Base-by-base conservation (phyloP, 2,329 filamentous ascomycete genomes). In the Emydomyces testavorans region DNA sequence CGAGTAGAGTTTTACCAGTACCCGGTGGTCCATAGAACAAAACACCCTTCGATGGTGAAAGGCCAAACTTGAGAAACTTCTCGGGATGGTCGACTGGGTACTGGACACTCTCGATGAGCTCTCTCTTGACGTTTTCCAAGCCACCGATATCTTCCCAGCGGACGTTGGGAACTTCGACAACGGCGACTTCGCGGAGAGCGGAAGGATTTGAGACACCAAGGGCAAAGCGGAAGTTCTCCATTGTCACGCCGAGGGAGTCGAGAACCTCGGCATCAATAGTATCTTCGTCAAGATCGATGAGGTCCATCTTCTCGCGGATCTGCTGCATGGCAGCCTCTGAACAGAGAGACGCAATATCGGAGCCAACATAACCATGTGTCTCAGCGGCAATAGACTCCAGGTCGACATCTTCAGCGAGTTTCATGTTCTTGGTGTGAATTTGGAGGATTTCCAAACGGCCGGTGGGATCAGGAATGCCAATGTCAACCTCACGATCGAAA, bases 391-490 rank as follows among this genome's bases (percentile, higher is more conserved):
- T 95, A 62, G 88, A 83, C 75, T 95, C 90, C 37, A 98, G 79
- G 62, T 98, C 92, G 53, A 98, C 92, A 60, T 96, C 92, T 50
- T 96, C 92, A 51, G 72, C 88, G 53, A 98, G 80, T 77, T 98
- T 98, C 92, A 98, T 98, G 79, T 98, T 98, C 83, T 98, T 98
- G 70, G 92, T 98, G 78, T 98, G 92, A 58, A 98, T 98, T 71
- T 94, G 87, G 52, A 98, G 82, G 63, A 98, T 96, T 77, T 98
- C 92, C 31, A 98, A 84, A 78, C 92, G 92, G 55, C 92, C 92
- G 60, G 90, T 96, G 44, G 92, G 92, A 72, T 96, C 92, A 46
- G 92, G 92, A 57, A 96, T 94, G 62, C 90, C 89, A 63, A 98
- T 95, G 64, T 98, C 92, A 56, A 98, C 90, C 70, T 96, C 92